Evolutionary conservation across 306 rosid genomes (phyloP).

Genomic region (Sicyos edulis): DNA sequence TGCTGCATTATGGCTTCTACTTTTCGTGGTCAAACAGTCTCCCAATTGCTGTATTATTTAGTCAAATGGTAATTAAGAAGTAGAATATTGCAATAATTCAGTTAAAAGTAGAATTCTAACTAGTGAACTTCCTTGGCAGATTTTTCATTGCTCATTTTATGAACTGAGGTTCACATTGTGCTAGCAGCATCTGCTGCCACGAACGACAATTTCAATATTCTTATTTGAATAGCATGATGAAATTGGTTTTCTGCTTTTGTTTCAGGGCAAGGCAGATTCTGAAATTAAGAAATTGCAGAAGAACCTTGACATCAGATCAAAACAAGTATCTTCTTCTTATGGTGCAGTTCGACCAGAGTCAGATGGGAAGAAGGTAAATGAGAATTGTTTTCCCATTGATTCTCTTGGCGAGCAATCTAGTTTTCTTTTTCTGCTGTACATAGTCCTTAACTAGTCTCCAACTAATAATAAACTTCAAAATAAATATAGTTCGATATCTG

Average conservation of each 20-base stretch:
- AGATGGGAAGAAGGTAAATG: conserved; percentile 47
- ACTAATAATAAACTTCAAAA: not conserved
- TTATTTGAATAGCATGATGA: not conserved
- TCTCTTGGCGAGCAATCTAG: not conserved
- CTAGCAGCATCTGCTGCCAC: not conserved
- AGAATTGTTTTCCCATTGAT: not conserved
- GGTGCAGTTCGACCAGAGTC: conserved; percentile 29
- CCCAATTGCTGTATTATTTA: not conserved
- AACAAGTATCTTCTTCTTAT: conserved; percentile 66
- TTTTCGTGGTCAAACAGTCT: not conserved
- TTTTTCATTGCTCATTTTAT: not conserved
- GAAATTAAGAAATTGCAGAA: conserved; percentile 51
- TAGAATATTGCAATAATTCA: not conserved
- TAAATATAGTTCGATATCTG: not conserved
- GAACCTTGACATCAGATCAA: conserved; percentile 68
- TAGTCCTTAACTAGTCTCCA: not conserved
- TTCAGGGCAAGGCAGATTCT: conserved; percentile 59
- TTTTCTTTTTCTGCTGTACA: not conserved
- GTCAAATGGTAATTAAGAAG: not conserved
- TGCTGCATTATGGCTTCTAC: not conserved
- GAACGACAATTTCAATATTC: not conserved
- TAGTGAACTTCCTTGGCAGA: not conserved
- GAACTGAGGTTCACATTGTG: not conserved
- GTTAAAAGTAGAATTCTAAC: not conserved
- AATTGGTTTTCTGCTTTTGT: not conserved